Evolutionary conservation across 345 rosid species (phyloP).

Genomic region (Laguncularia racemosa): DNA sequence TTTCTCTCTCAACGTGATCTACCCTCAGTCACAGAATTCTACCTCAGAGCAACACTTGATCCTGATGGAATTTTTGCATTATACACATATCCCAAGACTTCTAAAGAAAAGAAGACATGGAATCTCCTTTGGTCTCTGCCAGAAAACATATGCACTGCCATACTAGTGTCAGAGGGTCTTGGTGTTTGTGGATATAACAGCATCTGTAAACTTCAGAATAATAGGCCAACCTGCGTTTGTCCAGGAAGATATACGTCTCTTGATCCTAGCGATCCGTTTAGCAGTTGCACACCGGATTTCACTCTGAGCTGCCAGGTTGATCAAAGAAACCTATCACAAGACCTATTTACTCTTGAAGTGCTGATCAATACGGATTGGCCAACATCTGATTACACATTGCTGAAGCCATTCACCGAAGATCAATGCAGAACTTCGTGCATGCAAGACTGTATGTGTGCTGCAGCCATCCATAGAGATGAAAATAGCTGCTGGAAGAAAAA

Average conservation of each 20-base stretch:
- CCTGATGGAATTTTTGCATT: slow-evolving; percentile 30
- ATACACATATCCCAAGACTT: slow-evolving; percentile 17
- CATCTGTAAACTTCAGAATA: slow-evolving; percentile 16
- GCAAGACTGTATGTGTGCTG: slow-evolving; percentile 35
- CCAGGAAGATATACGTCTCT: slow-evolving; percentile 17
- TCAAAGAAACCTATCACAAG: slow-evolving; percentile 5
- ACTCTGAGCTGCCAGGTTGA: slow-evolving; percentile 14
- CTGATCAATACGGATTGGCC: slow-evolving; percentile 22
- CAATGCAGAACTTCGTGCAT: slow-evolving; percentile 26
- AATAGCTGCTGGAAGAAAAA: slow-evolving; percentile 23
- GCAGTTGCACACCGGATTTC: slow-evolving; percentile 27
- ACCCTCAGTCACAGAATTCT: slow-evolving; percentile 4
- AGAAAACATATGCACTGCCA: slow-evolving; percentile 17
- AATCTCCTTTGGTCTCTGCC: slow-evolving; percentile 6
- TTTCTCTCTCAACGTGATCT: neutral
- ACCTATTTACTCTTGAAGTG: slow-evolving; percentile 12
- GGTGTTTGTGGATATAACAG: slow-evolving; percentile 35
- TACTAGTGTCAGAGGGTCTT: slow-evolving; percentile 3
- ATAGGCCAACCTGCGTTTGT: slow-evolving; percentile 25
- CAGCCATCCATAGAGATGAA: slow-evolving; percentile 3
- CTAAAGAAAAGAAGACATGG: slow-evolving; percentile 15
- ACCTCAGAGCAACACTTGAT: slow-evolving; percentile 21
- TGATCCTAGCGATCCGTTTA: slow-evolving; percentile 21
- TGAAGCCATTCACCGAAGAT: slow-evolving; percentile 7
- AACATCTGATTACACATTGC: slow-evolving; percentile 17